Evolutionary conservation across 176 grass and related monocot species (phyloP), one percentile per base, ranked within the genome.

Genomic region (Saccharum spontaneum): DNA sequence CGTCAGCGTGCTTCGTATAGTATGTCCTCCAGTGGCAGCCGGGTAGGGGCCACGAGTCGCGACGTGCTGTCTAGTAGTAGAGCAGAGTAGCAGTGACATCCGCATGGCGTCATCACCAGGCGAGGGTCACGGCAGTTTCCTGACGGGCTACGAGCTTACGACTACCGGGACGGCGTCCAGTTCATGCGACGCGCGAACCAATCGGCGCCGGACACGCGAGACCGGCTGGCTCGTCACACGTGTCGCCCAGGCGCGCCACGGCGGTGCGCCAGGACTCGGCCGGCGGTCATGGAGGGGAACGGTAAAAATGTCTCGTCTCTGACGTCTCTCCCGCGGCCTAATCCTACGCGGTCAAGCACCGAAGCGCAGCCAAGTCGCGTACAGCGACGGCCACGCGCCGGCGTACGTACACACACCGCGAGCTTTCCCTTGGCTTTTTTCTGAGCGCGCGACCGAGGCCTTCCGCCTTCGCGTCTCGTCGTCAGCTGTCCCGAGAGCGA

Each of bases 301-400:
- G 64, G 64, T 34, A 26, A 4, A 6, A 80, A 80, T 12, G 62
- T 50, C 63, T 50, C 45, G 79, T 8, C 28, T 36, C 44, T 52
- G 64, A 68, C 64, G 63, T 81, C 64, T 15, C 22, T 37, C 36
- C 0, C 22, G 52, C 10, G 30, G 55, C 18, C 54, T 6, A 54
- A 18, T 16, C 49, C 17, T 3, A 68, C 78, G 36, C 48, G 64
- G 62, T 76, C 48, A 43, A 28, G 72, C 72, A 8, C 22, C 1
- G 24, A 30, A 16, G 37, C 34, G 9, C 28, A 3, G 15, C 44
- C 9, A 28, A 6, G 18, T 43, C 43, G 44, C 4, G 5, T 13
- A 81, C n/a, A 71, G 83, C 77, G 52, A 77, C 77, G 71, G 22
- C 61, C 77, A 69, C 75, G 66, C 7, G 20, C 24, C 13, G 18